Conservation (phyloP, 2,329 filamentous ascomycete species). For the Bipolaris oryzae region DNA sequence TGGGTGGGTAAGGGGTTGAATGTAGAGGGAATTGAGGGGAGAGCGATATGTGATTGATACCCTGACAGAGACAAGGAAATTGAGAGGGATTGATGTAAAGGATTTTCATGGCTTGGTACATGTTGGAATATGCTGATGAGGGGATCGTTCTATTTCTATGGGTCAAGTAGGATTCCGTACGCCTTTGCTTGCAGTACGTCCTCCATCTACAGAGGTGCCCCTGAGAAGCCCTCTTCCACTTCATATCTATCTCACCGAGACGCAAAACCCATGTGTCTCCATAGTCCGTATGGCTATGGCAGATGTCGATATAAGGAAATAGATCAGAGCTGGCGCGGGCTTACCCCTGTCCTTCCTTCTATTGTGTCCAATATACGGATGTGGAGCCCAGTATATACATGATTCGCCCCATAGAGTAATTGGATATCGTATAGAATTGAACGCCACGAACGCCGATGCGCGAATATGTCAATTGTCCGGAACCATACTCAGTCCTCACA, state of each 20-base stretch:
- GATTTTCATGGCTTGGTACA: not conserved
- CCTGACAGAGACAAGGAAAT: not conserved
- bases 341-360: not conserved
- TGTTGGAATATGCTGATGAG: not conserved
- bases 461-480: constrained; percentile 3
- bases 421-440: not conserved
- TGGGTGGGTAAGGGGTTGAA: not conserved
- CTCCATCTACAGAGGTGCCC: not conserved
- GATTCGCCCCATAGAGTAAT: not conserved
- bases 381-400: constrained; percentile 3
- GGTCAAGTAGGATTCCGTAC: not conserved
- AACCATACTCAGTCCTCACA: constrained; percentile 31
- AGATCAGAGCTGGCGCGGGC: not conserved
- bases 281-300: not conserved
- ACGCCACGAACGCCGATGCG: constrained; percentile 22
- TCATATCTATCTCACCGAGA: not conserved
- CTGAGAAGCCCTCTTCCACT: not conserved
- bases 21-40: not conserved
- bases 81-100: not conserved
- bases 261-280: not conserved
- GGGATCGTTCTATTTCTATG: not conserved
- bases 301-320: not conserved
- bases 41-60: not conserved
- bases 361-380: not conserved
- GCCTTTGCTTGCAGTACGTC: not conserved